phyloP scores from a whole-genome alignment of 2,329 filamentous ascomycete genomes.

The Zalaria sp. region DNA sequence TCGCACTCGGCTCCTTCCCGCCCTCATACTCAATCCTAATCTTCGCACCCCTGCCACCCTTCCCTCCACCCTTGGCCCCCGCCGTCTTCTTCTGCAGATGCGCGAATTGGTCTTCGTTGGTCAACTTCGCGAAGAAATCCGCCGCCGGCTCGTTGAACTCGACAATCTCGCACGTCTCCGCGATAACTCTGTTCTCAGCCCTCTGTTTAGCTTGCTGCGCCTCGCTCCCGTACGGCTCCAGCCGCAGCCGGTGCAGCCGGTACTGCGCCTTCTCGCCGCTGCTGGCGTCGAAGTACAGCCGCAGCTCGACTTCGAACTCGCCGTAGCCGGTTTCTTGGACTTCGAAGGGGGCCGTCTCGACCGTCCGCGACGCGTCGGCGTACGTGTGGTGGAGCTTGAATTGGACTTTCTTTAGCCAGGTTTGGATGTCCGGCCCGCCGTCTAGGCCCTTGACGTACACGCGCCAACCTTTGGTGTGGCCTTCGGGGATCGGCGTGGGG shows the following conservation, averaged over 20 bases:
- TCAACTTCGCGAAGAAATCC: slow-evolving; percentile 78
- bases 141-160: slow-evolving; percentile 96
- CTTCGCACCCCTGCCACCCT: slow-evolving; percentile 43
- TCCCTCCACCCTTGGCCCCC: slow-evolving; percentile 36
- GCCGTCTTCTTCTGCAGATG: slow-evolving; percentile 42
- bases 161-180: slow-evolving; percentile 83
- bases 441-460: slow-evolving; percentile 87
- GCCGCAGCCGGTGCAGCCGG: slow-evolving; percentile 80
- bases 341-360: slow-evolving; percentile 64
- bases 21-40: slow-evolving; percentile 40
- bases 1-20: slow-evolving; percentile 48
- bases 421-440: slow-evolving; percentile 70
- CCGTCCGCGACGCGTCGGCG: slow-evolving; percentile 72
- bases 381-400: slow-evolving; percentile 98
- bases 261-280: slow-evolving; percentile 88
- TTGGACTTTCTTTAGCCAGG: slow-evolving; percentile 93
- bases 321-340: slow-evolving; percentile 94
- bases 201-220: slow-evolving; percentile 57
- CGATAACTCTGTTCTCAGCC: slow-evolving; percentile 50
- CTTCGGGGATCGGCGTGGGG: slow-evolving; percentile 61
- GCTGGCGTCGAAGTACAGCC: slow-evolving; percentile 82
- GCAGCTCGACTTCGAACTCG: slow-evolving; percentile 92
- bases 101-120: slow-evolving; percentile 49
- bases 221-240: slow-evolving; percentile 75
- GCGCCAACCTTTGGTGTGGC: slow-evolving; percentile 94